Evolutionary conservation across 1,284 basidiomycete species (phyloP).

Genomic region (Macrocystidia cucumis): DNA sequence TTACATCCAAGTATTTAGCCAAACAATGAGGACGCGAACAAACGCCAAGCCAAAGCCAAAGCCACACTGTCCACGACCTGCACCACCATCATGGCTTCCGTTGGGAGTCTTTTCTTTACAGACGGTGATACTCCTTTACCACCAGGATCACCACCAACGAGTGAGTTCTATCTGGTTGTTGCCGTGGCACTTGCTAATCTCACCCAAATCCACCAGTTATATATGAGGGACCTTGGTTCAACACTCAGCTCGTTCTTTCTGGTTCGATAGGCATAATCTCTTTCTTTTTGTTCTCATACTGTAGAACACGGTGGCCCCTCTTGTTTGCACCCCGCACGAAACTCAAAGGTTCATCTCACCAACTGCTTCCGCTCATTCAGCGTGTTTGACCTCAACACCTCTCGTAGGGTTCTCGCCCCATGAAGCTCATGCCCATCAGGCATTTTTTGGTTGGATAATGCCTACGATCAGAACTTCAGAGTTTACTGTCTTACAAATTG

Average conservation of each 20-base stretch:
- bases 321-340: constrained; percentile 91
- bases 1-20: not conserved
- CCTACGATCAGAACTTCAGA: constrained; percentile 90
- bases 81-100: constrained; percentile 11
- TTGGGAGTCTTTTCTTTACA: constrained; percentile 9
- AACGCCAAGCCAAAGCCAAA: constrained; percentile 1
- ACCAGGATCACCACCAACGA: constrained; percentile 51
- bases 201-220: too few species aligned
- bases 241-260: constrained; percentile 83
- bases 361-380: not conserved
- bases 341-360: constrained; percentile 63
- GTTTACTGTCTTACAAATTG: constrained; percentile 92
- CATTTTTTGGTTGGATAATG: constrained; percentile 93
- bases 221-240: constrained; percentile 90
- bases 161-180: constrained; percentile 32
- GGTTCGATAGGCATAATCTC: constrained; percentile 71
- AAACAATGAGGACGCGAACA: too few species aligned
- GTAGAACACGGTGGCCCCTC: constrained; percentile 81
- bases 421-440: constrained; percentile 75
- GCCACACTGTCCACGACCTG: not conserved
- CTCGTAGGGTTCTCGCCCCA: constrained; percentile 78
- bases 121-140: constrained; percentile 24
- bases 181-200: too few species aligned
- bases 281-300: constrained; percentile 85
- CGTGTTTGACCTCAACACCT: constrained; percentile 3